phyloP scores from a whole-genome alignment of 495 filamentous ascomycete species.

The Chaetomium cochliodes region DNA sequence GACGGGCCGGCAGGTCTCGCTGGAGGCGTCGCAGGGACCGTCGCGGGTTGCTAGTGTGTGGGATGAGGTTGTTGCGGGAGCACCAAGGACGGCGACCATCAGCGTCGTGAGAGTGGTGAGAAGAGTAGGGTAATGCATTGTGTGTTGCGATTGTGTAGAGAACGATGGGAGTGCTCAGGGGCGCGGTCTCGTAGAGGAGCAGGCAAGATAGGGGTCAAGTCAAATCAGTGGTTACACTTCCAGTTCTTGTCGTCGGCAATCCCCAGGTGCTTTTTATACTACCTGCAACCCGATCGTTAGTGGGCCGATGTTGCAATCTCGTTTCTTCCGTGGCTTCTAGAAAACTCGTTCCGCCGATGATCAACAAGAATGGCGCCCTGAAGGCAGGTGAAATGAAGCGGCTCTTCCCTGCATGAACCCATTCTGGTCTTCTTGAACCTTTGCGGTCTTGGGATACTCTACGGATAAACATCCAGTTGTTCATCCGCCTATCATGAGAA shows the following conservation, averaged over 20 bases:
- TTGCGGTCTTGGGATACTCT: background rate
- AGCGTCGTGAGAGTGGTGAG: background rate
- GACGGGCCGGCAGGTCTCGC: conserved; percentile 5
- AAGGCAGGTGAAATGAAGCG: background rate
- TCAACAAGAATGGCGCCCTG: background rate
- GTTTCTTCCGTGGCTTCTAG: conserved; percentile 5
- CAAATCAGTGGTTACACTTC: background rate
- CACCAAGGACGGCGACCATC: background rate
- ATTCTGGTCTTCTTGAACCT: background rate
- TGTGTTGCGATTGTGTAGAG: background rate
- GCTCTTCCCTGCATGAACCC: background rate
- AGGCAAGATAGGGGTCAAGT: background rate
- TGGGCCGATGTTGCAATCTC: background rate
- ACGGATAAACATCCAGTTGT: background rate
- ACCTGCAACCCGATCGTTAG: background rate
- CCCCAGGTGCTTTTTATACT: background rate
- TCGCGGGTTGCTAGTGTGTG: background rate
- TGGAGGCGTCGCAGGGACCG: conserved; percentile 2
- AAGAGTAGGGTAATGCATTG: background rate
- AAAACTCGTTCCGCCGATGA: background rate
- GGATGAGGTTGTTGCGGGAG: background rate
- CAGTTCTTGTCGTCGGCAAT: background rate
- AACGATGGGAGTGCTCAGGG: too few species aligned
- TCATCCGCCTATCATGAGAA: background rate
- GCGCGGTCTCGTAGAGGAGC: background rate